A percentile compares a stretch with the other conserved stretches of the same genome.
Conservation (phyloP, 1,284 basidiomycete genomes). For the Ustilago trichophora region DNA sequence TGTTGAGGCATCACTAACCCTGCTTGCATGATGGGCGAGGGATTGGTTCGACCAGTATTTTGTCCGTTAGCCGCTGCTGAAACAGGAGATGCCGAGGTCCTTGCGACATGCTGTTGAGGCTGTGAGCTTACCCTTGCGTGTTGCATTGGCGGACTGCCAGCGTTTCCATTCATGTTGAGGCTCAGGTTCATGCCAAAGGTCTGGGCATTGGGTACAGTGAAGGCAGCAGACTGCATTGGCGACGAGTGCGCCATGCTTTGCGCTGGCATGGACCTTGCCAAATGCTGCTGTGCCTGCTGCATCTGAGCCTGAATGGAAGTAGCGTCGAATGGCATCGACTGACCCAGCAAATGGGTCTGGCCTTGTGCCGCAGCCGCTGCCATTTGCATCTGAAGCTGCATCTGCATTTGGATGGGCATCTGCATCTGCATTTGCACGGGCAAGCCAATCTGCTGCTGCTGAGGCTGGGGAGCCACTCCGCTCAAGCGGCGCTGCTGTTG, state of each 20-base stretch:
- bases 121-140: conserved; percentile 49
- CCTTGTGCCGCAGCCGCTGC: conserved; percentile 45
- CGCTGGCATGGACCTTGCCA: conserved; percentile 34
- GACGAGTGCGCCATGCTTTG: conserved; percentile 42
- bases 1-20: conserved; percentile 39
- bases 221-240: conserved; percentile 39
- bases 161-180: conserved; percentile 35
- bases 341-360: conserved; percentile 30
- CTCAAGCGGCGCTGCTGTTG: conserved; percentile 28
- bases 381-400: conserved; percentile 53
- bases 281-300: conserved; percentile 37
- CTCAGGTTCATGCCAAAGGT: conserved; percentile 44
- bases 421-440: conserved; percentile 44
- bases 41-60: conserved; percentile 35
- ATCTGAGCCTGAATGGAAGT: conserved; percentile 42
- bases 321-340: conserved; percentile 43
- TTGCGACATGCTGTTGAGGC: conserved; percentile 38
- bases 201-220: conserved; percentile 33
- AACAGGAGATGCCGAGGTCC: conserved; percentile 43
- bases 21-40: conserved; percentile 46
- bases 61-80: conserved; percentile 39
- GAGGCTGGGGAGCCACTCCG: conserved; percentile 33
- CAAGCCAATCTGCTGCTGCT: conserved; percentile 46
- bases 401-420: conserved; percentile 45
- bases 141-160: conserved; percentile 47